Conservation (phyloP, 2,329 filamentous ascomycete genomes). For the Pyricularia grisea region DNA sequence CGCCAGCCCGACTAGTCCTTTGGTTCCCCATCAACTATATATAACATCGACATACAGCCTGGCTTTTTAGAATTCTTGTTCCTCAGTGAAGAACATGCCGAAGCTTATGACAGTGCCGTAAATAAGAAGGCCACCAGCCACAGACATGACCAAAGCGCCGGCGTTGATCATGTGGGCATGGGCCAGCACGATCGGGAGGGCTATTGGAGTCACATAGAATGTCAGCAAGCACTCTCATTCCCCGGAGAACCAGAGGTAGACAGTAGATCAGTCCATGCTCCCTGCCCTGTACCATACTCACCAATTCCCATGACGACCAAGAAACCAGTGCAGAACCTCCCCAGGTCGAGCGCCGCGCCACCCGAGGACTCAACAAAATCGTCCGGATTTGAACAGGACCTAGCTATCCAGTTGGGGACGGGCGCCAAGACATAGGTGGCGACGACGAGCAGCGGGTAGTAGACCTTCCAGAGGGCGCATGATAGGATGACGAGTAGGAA, state of each 20-base stretch:
- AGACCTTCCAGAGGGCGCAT: constrained; percentile 88
- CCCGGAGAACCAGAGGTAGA: background rate
- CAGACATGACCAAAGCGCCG: constrained; percentile 90
- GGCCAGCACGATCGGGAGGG: constrained; percentile 78
- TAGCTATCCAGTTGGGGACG: constrained; percentile 92
- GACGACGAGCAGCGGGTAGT: constrained; percentile 91
- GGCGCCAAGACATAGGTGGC: constrained; percentile 91
- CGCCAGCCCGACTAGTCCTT: background rate
- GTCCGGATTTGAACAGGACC: constrained; percentile 80
- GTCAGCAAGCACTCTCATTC: background rate
- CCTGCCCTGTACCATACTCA: constrained; percentile 38
- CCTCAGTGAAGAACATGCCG: constrained; percentile 95
- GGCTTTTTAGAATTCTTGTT: constrained; percentile 75
- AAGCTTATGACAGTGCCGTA: constrained; percentile 98
- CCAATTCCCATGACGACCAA: constrained; percentile 96
- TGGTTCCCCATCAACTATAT: background rate
- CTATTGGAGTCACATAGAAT: constrained; percentile 35
- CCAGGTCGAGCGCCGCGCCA: constrained; percentile 82
- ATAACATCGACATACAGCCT: background rate
- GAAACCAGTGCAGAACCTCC: constrained; percentile 89
- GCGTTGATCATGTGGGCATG: constrained; percentile 75
- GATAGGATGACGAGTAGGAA: constrained; percentile 99
- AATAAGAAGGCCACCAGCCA: constrained; percentile 85
- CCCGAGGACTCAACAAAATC: constrained; percentile 86
- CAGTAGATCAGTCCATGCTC: background rate